These are phyloP conservation scores for Fusarium sublunatum DNA, from an alignment of 2,329 filamentous ascomycete genomes.

Conservation along the genomic window DNA sequence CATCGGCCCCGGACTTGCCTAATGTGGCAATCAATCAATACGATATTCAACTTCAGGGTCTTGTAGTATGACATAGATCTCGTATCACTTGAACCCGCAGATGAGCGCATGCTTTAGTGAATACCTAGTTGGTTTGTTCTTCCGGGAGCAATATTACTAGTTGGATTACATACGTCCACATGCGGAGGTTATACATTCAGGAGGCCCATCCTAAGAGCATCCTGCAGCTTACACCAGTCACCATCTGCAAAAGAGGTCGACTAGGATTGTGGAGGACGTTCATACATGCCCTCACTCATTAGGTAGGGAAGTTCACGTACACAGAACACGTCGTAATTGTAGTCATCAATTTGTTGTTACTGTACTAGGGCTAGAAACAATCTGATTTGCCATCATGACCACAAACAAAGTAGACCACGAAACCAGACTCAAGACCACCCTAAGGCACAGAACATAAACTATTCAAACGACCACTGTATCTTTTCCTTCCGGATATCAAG, in stretches of 20 bases:
- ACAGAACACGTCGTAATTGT: neutral
- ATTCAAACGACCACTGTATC: slow-evolving; percentile 12
- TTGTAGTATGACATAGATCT: slow-evolving; percentile 11
- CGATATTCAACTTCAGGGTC: slow-evolving; percentile 26
- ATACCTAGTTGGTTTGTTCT: neutral
- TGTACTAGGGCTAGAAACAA: slow-evolving; percentile 35
- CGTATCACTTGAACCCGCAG: neutral
- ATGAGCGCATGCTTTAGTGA: neutral
- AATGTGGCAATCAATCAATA: slow-evolving; percentile 41
- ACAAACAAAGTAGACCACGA: slow-evolving; percentile 25
- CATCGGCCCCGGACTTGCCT: slow-evolving; percentile 45
- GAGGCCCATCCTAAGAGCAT: slow-evolving; percentile 21
- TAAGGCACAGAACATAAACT: slow-evolving; percentile 5
- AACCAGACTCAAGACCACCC: slow-evolving; percentile 17
- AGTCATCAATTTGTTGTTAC: slow-evolving; percentile 32
- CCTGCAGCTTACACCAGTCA: neutral
- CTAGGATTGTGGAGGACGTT: too few relatives aligned
- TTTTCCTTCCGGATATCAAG: slow-evolving; percentile 20
- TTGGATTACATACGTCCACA: neutral
- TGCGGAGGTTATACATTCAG: slow-evolving; percentile 4
- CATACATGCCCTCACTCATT: too few relatives aligned
- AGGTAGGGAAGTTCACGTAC: neutral
- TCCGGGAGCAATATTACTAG: neutral
- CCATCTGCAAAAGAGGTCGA: too few relatives aligned
- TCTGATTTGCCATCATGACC: slow-evolving; percentile 41